Evolutionary conservation across 108 stramenopile genomes (phyloP).

Genomic region (Cyclotella atomus): DNA sequence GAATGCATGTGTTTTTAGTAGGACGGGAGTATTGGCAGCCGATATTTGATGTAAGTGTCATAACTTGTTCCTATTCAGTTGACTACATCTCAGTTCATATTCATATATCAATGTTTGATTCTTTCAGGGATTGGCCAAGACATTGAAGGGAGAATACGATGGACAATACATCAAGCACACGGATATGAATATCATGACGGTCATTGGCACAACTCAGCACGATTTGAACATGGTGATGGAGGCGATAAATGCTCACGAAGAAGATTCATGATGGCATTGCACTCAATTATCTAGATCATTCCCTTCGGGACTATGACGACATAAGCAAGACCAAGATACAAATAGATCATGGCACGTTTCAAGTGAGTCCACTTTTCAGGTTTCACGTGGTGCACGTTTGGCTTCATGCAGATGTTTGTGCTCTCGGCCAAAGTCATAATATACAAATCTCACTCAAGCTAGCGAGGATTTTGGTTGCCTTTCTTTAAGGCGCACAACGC

Average conservation of each 20-base stretch:
- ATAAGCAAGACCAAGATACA: too few species aligned
- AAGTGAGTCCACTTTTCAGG: too few species aligned
- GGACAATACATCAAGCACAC: constrained; percentile 37
- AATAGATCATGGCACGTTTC: too few species aligned
- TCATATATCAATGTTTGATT: neutral
- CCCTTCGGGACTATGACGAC: too few species aligned
- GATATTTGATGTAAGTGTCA: constrained; percentile 20
- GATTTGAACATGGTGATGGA: constrained; percentile 20
- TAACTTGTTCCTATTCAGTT: neutral
- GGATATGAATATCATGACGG: constrained; percentile 38
- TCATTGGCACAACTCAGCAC: constrained; percentile 25
- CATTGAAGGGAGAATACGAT: constrained; percentile 28
- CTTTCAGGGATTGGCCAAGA: constrained; percentile 18
- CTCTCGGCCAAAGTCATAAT: too few species aligned
- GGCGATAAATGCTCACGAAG: neutral
- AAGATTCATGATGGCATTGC: too few species aligned
- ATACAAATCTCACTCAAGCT: neutral
- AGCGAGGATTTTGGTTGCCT: too few species aligned
- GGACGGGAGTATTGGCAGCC: constrained; percentile 41
- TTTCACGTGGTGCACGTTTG: too few species aligned
- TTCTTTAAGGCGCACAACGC: too few species aligned
- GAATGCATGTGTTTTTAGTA: constrained; percentile 33
- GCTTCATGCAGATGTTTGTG: too few species aligned
- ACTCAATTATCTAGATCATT: too few species aligned
- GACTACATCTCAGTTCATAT: neutral